Evolutionary conservation across 2,329 filamentous ascomycete species (phyloP), one percentile per base, ranked within the genome.

Genomic region (Thielaviopsis ethacetica): DNA sequence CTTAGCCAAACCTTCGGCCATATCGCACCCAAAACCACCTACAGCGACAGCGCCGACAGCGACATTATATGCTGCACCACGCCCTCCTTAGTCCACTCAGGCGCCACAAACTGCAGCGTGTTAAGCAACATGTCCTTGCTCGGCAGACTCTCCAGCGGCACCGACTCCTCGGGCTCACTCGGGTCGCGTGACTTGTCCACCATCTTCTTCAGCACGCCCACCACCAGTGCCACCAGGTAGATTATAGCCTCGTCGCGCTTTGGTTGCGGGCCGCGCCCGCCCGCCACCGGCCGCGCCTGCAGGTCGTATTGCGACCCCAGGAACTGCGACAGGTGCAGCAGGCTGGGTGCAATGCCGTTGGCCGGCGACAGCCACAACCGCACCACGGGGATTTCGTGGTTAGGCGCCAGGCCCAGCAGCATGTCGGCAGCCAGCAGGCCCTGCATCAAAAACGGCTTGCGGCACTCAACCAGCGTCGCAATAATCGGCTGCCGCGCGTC

Each of bases 401-500:
- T 79, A 2, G 85, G 85, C 2, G 83, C 81, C 13, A 96, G 75
- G 10, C 84, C 84, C 0, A 89, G 83, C 2, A 97, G 73, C 56
- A 97, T 94, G 64, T 97, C 91, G 0, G 89, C 91, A 1, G 90
- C 87, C 5, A 97, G 76, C 65, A 97, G 81, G 1, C 90, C 91
- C 71, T 98, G 93, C 79, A 95, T 93, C 12, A 98, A 73, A 66
- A 89, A 85, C 0, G 93, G 86, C 70, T 95, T 95, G 59, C 93
- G 83, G 3, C 81, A 82, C 68, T 96, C 90, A 5, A 93, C 80
- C 5, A 90, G 77, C 0, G 83, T 79, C 0, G 86, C 72, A 26
- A 84, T 69, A 61, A 79, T 78, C 1, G 79, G 76, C 17, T 80
- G 78, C 44, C 83, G 81, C 17, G 78, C 77, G 50, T 78, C 72